Percentiles rank a stretch among this genome's conserved stretches.
Conservation (phyloP, 2,329 filamentous ascomycete genomes). For the Xylariomycetidae sp. region DNA sequence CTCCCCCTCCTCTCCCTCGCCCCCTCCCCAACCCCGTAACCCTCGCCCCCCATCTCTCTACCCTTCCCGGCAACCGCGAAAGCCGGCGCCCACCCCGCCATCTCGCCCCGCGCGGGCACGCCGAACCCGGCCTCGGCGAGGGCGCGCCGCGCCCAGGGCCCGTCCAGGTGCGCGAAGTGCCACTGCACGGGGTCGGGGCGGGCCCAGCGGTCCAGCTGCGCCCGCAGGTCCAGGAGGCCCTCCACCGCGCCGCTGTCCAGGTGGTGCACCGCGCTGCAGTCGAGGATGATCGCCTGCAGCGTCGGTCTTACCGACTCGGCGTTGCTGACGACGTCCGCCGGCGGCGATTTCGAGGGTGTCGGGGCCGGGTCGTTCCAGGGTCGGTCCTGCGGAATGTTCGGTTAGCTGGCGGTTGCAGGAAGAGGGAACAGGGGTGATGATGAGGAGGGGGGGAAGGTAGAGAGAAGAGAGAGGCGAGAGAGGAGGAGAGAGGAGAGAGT, state of each 20-base stretch:
- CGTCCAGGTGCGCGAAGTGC: conserved; percentile 47
- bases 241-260: conserved; percentile 52
- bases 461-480: conserved; percentile 6
- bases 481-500: not conserved
- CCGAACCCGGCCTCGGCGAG: conserved; percentile 50
- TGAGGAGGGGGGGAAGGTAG: no score
- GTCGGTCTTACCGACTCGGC: conserved; percentile 26
- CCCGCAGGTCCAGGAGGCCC: conserved; percentile 46
- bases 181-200: conserved; percentile 38
- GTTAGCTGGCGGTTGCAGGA: conserved; percentile 9
- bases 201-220: conserved; percentile 46
- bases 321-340: conserved; percentile 12
- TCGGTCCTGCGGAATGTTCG: conserved; percentile 22
- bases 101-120: conserved; percentile 16
- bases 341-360: no score
- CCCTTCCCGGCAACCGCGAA: conserved; percentile 8
- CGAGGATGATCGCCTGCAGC: conserved; percentile 47
- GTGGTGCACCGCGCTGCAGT: conserved; percentile 49
- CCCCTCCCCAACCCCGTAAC: conserved; percentile 7
- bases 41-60: conserved; percentile 1
- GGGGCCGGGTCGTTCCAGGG: conserved; percentile 36
- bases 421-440: no score
- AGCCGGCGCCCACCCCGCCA: conserved; percentile 7
- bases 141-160: conserved; percentile 51
- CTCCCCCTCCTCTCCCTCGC: conserved; percentile 11